Base-by-base conservation (phyloP, 345 rosid species). In the Linum trigynum region DNA sequence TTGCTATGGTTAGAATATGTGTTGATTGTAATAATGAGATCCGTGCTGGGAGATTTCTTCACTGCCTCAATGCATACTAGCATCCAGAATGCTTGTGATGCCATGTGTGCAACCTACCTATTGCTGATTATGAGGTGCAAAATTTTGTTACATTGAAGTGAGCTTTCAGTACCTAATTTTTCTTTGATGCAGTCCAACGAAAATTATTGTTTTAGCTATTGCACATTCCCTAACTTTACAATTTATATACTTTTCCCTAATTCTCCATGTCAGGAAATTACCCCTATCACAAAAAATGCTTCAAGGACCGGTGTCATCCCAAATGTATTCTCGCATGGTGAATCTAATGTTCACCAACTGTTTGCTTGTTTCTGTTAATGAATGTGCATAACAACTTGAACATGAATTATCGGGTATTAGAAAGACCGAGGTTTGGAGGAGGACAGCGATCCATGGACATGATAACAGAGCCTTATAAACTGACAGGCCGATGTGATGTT, bases 401-500 rank as follows among this genome's bases (percentile, higher is more conserved):
- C 53, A 48, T 48, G 67, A 60, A 73, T 65, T 45, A 71, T 40
- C 78, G 90, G 96, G 91, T 72, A 64, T 79, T 23, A 23, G 32
- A 87, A 78, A 83, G 91, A 66, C 90, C 97, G 5, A 85, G 78
- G 70, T 72, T 70, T 64, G 32, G 32, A 23, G 94, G 88, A 23
- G 89, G 91, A 61, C 75, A 78, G 64, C 80, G 76, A 72, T 72
- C 75, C 75, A 79, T 63, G 68, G 81, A 85, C 71, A 81, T 86
- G 81, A 65, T 89, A 57, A 83, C 95, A 43, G 96, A 91, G 78
- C 96, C 96, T 40, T 87, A 77, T 69, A 83, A 82, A 80, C 78
- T 95, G 70, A 80, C 83, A 10, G 82, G 97, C 0, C 80, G 75
- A 16, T 91, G 98, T 66, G 99, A 95, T 68, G 98, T 95, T 60